Conservation (phyloP, 805 yeast species). For the Yarrowia hollandica region DNA sequence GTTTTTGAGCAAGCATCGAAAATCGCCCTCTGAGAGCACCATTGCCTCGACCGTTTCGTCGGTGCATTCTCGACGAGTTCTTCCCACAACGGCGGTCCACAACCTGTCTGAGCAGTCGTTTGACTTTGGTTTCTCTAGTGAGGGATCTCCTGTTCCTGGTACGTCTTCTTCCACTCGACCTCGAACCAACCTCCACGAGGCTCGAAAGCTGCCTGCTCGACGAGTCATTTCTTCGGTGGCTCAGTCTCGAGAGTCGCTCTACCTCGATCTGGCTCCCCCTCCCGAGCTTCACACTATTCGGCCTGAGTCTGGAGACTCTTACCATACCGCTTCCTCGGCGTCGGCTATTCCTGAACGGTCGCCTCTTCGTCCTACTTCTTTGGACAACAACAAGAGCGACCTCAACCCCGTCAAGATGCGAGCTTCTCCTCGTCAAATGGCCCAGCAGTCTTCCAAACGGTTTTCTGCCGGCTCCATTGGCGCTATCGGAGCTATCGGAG, state of each 20-base stretch:
- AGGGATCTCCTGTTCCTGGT: not conserved
- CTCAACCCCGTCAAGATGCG: slow-evolving; percentile 5
- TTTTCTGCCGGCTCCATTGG: not conserved
- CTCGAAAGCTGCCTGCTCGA: not conserved
- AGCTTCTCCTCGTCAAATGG: slow-evolving; percentile 23
- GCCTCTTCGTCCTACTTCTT: not conserved
- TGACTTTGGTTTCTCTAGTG: not conserved
- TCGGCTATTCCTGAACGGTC: not conserved
- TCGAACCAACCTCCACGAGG: no score
- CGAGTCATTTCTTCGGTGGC: slow-evolving; percentile 19
- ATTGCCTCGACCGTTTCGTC: slow-evolving; percentile 9
- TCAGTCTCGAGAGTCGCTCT: slow-evolving; percentile 22
- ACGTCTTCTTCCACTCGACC: no score
- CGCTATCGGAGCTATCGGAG: not conserved
- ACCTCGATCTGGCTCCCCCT: slow-evolving; percentile 11
- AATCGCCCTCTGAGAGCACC: slow-evolving; percentile 1
- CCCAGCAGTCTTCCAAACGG: slow-evolving; percentile 9
- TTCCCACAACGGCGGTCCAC: slow-evolving; percentile 25
- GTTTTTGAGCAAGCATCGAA: not conserved
- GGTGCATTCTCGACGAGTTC: slow-evolving; percentile 9
- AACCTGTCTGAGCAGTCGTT: slow-evolving; percentile 3
- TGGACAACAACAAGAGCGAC: not conserved
- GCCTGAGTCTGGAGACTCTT: slow-evolving; percentile 7
- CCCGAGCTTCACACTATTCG: not conserved
- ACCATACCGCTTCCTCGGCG: not conserved